Conservation (phyloP, 495 filamentous ascomycete species). For the Penicillium samsonianum region DNA sequence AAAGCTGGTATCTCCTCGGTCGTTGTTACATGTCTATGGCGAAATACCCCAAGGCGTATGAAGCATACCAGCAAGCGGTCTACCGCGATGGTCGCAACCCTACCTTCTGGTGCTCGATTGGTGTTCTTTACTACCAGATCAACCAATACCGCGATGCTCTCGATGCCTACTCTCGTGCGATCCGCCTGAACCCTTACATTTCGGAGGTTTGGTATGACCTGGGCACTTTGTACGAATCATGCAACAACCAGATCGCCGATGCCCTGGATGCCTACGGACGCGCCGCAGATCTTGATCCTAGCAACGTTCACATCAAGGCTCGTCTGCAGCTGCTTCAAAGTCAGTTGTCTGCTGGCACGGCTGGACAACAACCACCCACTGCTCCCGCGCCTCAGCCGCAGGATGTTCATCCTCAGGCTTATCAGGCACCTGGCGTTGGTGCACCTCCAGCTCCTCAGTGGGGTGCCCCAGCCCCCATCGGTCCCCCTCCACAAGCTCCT, state of each 20-base stretch:
- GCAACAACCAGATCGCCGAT: slow-evolving; percentile 97
- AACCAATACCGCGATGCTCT: slow-evolving; percentile 99
- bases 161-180: slow-evolving; percentile 97
- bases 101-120: slow-evolving; percentile 99
- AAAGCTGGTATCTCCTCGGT: slow-evolving; percentile 98
- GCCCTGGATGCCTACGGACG: slow-evolving; percentile 94
- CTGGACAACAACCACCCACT: slow-evolving; percentile 58
- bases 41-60: slow-evolving; percentile 98
- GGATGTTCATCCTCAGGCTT: slow-evolving; percentile 84
- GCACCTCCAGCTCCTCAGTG: slow-evolving; percentile 83
- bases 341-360: slow-evolving; percentile 69
- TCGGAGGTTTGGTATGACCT: slow-evolving; percentile 99
- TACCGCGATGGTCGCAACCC: slow-evolving; percentile 98
- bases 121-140: slow-evolving; percentile 99
- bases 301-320: slow-evolving; percentile 94
- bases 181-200: slow-evolving; percentile 97
- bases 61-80: slow-evolving; percentile 98
- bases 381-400: slow-evolving; percentile 75
- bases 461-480: slow-evolving; percentile 67
- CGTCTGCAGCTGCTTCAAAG: slow-evolving; percentile 83
- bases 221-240: slow-evolving; percentile 96
- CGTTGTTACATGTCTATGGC: slow-evolving; percentile 99
- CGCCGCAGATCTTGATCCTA: slow-evolving; percentile 89
- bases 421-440: slow-evolving; percentile 70
- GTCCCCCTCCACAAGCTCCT: slow-evolving; percentile 61